Evolutionary conservation across 2,329 filamentous ascomycete species (phyloP), one percentile per base, ranked within the genome.

Genomic region (Gnomoniopsis smithogilvyi): DNA sequence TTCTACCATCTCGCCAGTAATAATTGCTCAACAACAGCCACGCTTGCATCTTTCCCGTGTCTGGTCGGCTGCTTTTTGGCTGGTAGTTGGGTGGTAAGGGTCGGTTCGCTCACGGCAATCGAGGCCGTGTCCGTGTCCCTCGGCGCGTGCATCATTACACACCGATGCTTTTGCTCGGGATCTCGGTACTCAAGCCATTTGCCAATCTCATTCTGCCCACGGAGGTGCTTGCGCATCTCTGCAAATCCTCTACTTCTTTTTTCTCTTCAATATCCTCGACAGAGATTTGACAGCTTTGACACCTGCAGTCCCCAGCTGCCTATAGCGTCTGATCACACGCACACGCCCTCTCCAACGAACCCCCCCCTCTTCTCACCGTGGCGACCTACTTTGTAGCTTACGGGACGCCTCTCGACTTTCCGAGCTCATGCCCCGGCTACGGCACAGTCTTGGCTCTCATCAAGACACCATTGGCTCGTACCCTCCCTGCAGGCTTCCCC

Each of bases 271-370:
- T 8, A 30, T 30, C 26, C 26, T 30, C 26, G 26, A 4, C 26
- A 30, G 26, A 41, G 14, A 41, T 41, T 41, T 41, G 36, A 41
- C 38, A n/a, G 38, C 38, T 41, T 12, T 62, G 60, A 62, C 53
- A 62, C 51, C 53, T 62, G 60, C 60, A 62, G 60, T 57, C 57
- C 59, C 57, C 60, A 50, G 53, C 57, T 24, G 54, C 54, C 24
- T 46, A 30, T 43, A 30, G 49, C 22, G 47, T 49, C 50, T 54
- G 45, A 53, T 57, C 52, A 56, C 50, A 36, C 30, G 43, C 19
- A n/a, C 14, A n/a, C 38, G 14, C 60, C 45, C 41, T 14, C 14
- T 22, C 50, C 17, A 6, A 36, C n/a, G n/a, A n/a, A n/a, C n/a
- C n/a, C n/a, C n/a, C n/a, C n/a, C 49, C 56, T 56, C 59, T 14